Evolutionary conservation across 306 rosid species (phyloP), one percentile per base, ranked within the genome.

Genomic region (Sechiopsis laciniata): DNA sequence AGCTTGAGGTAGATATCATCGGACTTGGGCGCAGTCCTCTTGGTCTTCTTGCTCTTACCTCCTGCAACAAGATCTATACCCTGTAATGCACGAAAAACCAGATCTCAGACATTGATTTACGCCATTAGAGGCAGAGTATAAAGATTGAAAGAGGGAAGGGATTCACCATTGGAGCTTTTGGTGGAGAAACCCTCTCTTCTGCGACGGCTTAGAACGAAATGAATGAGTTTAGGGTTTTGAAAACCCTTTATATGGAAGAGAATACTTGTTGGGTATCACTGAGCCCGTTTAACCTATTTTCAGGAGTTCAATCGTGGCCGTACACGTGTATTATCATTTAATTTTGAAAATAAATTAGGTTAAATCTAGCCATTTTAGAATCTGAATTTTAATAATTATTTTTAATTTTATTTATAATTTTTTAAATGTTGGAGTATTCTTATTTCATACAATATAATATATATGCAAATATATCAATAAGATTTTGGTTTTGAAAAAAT

Each of bases 41-140:
- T 85, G 19, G 92, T 74, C 84, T 89, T 89, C 87, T 89, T 89
- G 75, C 85, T 81, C 89, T 89, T 87, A 17, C 96, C 96, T 55
- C 96, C 96, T 40, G 96, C 96, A 72, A 87, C 85, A 80, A 89
- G 82, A 83, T 89, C 96, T 74, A 89, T 89, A 14, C 96, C 92
- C 96, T 85, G 89, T 2, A 10, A n/a, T 7, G 11, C 35, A 54
- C 6, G 7, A 17, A 54, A 72, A 55, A 54, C 8, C 14, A 0
- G 10, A 19, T n/a, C 12, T 54, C 1, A 72, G 35, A 72, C 35
- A 72, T 70, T 26, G 74, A 70, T 22, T 14, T 35, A 37, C 20
- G 45, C 58, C 58, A 24, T 21, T 69, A 45, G 1, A 26, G 0
- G 5, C n/a, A 32, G 52, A 55, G 24, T 10, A n/a, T 11, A 0